A percentile compares a stretch with the other conserved stretches of the same genome.
phyloP scores from a whole-genome alignment of 2,329 filamentous ascomycete species.

The Microdochium paspali region DNA sequence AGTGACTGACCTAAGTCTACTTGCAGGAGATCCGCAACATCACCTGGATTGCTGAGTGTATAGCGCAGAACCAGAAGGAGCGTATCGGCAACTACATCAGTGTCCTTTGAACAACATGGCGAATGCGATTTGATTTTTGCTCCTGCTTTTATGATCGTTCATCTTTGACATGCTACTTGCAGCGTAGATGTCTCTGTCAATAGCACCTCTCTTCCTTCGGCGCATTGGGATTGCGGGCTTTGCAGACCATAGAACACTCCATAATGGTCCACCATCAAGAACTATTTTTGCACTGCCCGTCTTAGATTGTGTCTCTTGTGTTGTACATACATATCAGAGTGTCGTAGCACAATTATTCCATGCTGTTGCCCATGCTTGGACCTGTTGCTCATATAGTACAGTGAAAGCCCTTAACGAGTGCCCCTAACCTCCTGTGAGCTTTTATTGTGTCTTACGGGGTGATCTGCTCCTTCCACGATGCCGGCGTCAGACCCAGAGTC shows the following conservation, averaged over 20 bases:
- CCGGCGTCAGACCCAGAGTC: conserved; percentile 76
- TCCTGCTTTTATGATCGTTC: not conserved
- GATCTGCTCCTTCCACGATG: conserved; percentile 88
- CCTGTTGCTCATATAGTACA: conserved; percentile 1
- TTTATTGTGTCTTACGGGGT: conserved; percentile 41
- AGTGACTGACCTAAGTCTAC: conserved; percentile 9
- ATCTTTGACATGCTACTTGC: not conserved
- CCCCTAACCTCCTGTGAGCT: conserved; percentile 14
- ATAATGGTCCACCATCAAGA: not conserved
- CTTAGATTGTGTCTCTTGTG: conserved; percentile 16
- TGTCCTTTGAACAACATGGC: conserved; percentile 59
- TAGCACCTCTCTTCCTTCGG: not conserved
- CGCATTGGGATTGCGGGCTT: not conserved
- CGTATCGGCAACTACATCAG: conserved; percentile 98
- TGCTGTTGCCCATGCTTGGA: conserved; percentile 1
- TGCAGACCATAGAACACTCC: not conserved
- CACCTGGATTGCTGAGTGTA: conserved; percentile 98
- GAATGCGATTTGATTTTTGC: conserved; percentile 1
- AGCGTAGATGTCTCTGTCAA: not conserved
- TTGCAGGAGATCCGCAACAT: conserved; percentile 95
- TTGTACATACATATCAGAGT: conserved; percentile 32
- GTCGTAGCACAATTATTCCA: conserved; percentile 5
- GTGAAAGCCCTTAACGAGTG: conserved; percentile 10
- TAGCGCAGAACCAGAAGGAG: conserved; percentile 99
- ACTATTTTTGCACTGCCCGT: not conserved